Evolutionary conservation across 1,284 basidiomycete genomes (phyloP).

Genomic region (Trametes polyzona): DNA sequence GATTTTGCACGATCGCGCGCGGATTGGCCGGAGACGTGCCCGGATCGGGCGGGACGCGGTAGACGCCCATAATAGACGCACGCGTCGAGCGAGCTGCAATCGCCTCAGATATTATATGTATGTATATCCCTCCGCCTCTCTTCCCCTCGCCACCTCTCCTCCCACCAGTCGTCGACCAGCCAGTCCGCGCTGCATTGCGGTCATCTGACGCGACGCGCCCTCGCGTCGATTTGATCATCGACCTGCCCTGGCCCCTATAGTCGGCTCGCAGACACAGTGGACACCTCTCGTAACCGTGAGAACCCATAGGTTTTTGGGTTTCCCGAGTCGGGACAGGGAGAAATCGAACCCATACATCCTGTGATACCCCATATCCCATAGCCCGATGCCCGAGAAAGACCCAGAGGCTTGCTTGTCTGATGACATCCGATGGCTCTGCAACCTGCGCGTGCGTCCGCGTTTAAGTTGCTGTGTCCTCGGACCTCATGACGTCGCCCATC

Average conservation of each 20-base stretch:
- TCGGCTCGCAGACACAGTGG: conserved; percentile 11
- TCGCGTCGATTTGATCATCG: conserved; percentile 2
- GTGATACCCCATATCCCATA: too few relatives aligned
- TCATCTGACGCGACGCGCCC: conserved; percentile 19
- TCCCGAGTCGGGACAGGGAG: too few relatives aligned
- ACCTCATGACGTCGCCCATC: too few relatives aligned
- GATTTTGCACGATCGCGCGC: conserved; percentile 19
- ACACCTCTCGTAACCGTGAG: too few relatives aligned
- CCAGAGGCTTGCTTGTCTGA: too few relatives aligned
- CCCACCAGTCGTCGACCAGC: not conserved
- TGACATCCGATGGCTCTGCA: too few relatives aligned
- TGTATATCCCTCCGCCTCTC: not conserved
- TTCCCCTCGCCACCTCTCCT: conserved; percentile 14
- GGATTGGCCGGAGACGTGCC: conserved; percentile 18
- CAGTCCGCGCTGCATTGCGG: not conserved
- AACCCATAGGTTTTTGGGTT: too few relatives aligned
- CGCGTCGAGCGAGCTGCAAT: not conserved
- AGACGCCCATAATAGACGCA: not conserved
- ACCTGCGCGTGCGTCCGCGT: too few relatives aligned
- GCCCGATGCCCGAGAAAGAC: too few relatives aligned
- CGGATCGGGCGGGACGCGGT: not conserved
- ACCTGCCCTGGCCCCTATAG: not conserved
- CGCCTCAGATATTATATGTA: not conserved
- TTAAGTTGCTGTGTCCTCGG: too few relatives aligned
- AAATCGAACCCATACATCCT: too few relatives aligned